Conservation (phyloP, 768 basidiomycete genomes). For the Pluteus cervinus region DNA sequence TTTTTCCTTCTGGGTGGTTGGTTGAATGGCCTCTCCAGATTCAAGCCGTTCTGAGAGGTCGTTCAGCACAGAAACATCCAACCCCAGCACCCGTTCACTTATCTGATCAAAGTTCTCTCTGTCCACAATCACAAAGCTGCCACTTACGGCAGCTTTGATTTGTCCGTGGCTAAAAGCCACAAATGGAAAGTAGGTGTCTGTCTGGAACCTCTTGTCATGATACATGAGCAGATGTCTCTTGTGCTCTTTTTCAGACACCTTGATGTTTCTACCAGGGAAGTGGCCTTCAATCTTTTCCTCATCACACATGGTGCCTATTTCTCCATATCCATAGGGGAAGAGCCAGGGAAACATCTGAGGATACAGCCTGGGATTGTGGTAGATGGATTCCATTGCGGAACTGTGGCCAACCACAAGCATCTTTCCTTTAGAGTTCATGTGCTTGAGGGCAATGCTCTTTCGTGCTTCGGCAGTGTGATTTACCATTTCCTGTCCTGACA, state of each 20-base stretch:
- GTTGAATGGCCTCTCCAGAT: constrained; percentile 17
- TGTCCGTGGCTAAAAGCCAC: constrained; percentile 35
- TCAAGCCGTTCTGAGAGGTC: constrained; percentile 14
- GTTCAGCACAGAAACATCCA: constrained; percentile 17
- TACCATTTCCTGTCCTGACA: constrained; percentile 14
- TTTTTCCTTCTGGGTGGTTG: constrained; percentile 24
- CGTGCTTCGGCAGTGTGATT: constrained; percentile 2
- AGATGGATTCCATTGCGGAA: constrained; percentile 15
- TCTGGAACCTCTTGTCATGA: constrained; percentile 32
- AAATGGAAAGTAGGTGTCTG: constrained; percentile 29
- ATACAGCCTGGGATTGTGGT: constrained; percentile 3
- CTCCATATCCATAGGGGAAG: too few relatives aligned
- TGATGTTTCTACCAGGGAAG: too few relatives aligned
- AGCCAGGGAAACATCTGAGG: too few relatives aligned
- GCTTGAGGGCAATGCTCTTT: constrained; percentile 18
- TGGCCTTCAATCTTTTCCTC: too few relatives aligned
- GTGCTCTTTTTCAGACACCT: constrained; percentile 13
- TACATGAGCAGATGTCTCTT: constrained; percentile 25
- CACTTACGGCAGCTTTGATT: constrained; percentile 18
- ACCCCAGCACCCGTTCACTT: constrained; percentile 10
- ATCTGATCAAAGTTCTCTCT: constrained; percentile 19
- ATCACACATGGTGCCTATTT: too few relatives aligned
- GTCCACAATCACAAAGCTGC: constrained; percentile 22
- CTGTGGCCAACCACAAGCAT: constrained; percentile 22
- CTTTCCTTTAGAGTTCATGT: constrained; percentile 15